phyloP scores from a whole-genome alignment of 306 rosid genomes.

The Quercus ilex region DNA sequence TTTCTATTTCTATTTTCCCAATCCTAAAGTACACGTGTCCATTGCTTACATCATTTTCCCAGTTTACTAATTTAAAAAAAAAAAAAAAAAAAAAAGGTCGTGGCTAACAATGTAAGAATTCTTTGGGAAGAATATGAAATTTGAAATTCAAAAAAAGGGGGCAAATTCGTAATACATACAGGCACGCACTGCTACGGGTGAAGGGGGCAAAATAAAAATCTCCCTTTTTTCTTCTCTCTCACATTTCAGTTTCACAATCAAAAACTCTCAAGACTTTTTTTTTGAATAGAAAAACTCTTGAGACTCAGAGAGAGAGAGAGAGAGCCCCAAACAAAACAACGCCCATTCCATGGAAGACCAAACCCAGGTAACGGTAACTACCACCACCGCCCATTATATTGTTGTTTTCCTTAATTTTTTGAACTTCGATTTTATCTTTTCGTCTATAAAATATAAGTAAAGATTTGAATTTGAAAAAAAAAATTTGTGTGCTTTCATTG shows the following conservation, averaged over 20 bases:
- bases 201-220: constrained; percentile 1
- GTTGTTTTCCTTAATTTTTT: neutral
- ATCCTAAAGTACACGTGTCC: no score
- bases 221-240: neutral
- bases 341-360: constrained; percentile 34
- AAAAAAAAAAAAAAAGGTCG: no score
- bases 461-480: no score
- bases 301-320: no score
- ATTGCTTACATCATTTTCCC: no score
- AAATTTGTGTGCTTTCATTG: neutral
- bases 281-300: no score
- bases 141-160: neutral
- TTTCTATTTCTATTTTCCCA: no score
- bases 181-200: constrained; percentile 6
- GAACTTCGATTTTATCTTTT: neutral
- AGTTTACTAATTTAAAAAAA: no score
- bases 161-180: constrained; percentile 6
- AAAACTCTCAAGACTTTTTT: no score
- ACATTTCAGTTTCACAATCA: no score
- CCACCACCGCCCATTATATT: neutral
- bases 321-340: neutral
- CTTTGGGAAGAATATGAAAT: neutral
- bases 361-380: constrained; percentile 29
- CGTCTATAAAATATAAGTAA: no score
- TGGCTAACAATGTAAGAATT: no score